Percentiles rank a stretch among this genome's conserved stretches.
These are phyloP conservation scores for Xylariaceae sp. DNA, from an alignment of 2,329 filamentous ascomycete genomes.

Conservation along the genomic window DNA sequence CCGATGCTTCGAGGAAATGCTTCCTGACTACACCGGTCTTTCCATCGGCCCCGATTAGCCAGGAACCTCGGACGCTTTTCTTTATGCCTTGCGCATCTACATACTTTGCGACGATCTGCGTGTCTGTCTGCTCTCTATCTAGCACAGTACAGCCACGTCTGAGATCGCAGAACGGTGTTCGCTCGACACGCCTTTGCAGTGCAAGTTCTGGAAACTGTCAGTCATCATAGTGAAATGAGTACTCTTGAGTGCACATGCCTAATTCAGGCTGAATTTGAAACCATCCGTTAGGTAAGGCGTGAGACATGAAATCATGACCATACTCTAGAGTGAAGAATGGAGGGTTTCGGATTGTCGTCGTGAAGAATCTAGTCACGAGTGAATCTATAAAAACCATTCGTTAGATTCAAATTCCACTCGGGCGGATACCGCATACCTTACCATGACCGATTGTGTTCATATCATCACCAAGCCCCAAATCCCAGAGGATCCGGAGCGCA, in stretches of 20 bases:
- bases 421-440: conserved; percentile 4
- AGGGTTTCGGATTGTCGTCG: conserved; percentile 13
- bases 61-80: conserved; percentile 13
- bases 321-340: conserved; percentile 16
- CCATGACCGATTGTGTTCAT: conserved; percentile 22
- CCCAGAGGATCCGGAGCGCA: conserved; percentile 23
- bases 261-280: conserved; percentile 23
- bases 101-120: conserved; percentile 13
- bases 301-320: conserved; percentile 11
- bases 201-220: conserved; percentile 13
- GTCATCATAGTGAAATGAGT: neutral
- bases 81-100: conserved; percentile 7
- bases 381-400: conserved; percentile 3
- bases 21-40: conserved; percentile 45
- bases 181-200: conserved; percentile 12
- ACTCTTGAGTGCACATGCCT: conserved; percentile 6
- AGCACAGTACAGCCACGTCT: conserved; percentile 18
- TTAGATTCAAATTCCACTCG: neutral
- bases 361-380: conserved; percentile 19
- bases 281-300: conserved; percentile 19
- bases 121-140: conserved; percentile 11
- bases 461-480: conserved; percentile 19
- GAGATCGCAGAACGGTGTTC: conserved; percentile 18
- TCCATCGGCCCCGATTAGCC: conserved; percentile 43
- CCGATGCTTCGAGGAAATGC: conserved; percentile 38